Conservation (phyloP, 768 basidiomycete species). For the Holtermanniella nyarrowii region DNA sequence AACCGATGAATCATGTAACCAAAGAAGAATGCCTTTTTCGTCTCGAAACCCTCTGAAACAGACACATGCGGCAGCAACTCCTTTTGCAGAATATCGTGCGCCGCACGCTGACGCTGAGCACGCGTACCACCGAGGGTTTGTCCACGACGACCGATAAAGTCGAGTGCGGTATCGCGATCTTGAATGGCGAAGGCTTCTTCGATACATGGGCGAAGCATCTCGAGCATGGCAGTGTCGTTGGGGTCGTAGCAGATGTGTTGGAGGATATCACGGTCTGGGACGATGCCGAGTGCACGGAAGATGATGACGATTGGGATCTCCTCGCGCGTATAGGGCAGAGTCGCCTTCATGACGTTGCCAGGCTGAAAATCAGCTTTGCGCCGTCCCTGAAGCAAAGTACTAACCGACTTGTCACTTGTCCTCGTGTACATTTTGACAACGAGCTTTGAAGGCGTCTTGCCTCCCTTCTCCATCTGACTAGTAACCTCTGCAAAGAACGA, state of each 20-base stretch:
- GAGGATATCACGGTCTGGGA: conserved; percentile 93
- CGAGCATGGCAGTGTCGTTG: conserved; percentile 90
- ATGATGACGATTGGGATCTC: conserved; percentile 99
- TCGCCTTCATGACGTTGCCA: conserved; percentile 77
- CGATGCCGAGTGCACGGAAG: conserved; percentile 93
- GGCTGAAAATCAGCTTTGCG: conserved; percentile 11
- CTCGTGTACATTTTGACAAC: conserved; percentile 95
- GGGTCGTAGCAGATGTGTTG: conserved; percentile 98
- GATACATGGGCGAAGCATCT: conserved; percentile 96
- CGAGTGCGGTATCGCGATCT: conserved; percentile 68
- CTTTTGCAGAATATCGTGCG: conserved; percentile 95
- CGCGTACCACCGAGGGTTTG: conserved; percentile 23
- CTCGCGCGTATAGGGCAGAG: conserved; percentile 94
- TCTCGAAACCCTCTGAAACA: conserved; percentile 88
- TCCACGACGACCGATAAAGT: conserved; percentile 97
- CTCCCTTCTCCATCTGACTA: conserved; percentile 93
- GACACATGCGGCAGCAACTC: conserved; percentile 97
- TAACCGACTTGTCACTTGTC: conserved; percentile 75
- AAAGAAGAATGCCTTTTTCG: conserved; percentile 98
- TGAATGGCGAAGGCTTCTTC: conserved; percentile 98
- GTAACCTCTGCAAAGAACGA: conserved; percentile 94
- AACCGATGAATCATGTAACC: conserved; percentile 99
- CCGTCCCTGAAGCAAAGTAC: no score
- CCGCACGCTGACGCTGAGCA: conserved; percentile 53
- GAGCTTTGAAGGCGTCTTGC: conserved; percentile 94